Evolutionary conservation across 2,329 filamentous ascomycete genomes (phyloP).

Genomic region (Ophidiomyces ophidiicola): DNA sequence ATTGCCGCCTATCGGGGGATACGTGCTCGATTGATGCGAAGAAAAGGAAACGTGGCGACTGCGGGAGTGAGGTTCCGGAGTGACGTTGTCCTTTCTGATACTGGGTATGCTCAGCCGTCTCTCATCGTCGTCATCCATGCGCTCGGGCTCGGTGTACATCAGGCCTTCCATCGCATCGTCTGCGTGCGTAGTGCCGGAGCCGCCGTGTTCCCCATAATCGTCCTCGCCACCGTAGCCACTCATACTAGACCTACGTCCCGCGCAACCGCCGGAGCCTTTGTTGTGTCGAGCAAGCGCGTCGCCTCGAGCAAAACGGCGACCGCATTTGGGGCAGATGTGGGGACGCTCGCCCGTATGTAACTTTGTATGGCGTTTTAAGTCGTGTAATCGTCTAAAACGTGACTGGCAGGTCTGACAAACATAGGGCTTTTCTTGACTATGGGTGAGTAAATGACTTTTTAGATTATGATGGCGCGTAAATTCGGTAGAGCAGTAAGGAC

Average conservation of each 20-base stretch:
- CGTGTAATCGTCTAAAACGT: slow-evolving; percentile 82
- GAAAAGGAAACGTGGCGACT: slow-evolving; percentile 39
- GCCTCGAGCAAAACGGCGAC: slow-evolving; percentile 84
- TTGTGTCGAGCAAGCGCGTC: slow-evolving; percentile 90
- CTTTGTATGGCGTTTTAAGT: slow-evolving; percentile 91
- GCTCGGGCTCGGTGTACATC: slow-evolving; percentile 44
- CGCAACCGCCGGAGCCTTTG: slow-evolving; percentile 90
- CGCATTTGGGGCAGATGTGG: slow-evolving; percentile 88
- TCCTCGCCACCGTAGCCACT: slow-evolving; percentile 70
- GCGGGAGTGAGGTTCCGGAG: slow-evolving; percentile 13
- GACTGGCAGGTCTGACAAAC: slow-evolving; percentile 87
- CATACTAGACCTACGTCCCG: slow-evolving; percentile 77
- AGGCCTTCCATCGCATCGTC: slow-evolving; percentile 53
- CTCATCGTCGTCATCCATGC: slow-evolving; percentile 40
- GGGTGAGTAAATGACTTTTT: slow-evolving; percentile 91
- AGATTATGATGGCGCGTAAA: slow-evolving; percentile 96
- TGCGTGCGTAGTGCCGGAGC: slow-evolving; percentile 28
- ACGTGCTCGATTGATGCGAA: slow-evolving; percentile 60
- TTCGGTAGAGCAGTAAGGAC: slow-evolving; percentile 88
- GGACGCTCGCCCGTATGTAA: slow-evolving; percentile 92
- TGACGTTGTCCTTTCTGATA: slow-evolving; percentile 57
- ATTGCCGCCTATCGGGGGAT: slow-evolving; percentile 54
- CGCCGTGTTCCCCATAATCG: slow-evolving; percentile 42
- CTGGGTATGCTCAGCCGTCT: slow-evolving; percentile 48
- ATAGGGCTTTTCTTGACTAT: slow-evolving; percentile 97